phyloP scores from a whole-genome alignment of 352 stramenopile genomes.

The Achlya hypogyna region DNA sequence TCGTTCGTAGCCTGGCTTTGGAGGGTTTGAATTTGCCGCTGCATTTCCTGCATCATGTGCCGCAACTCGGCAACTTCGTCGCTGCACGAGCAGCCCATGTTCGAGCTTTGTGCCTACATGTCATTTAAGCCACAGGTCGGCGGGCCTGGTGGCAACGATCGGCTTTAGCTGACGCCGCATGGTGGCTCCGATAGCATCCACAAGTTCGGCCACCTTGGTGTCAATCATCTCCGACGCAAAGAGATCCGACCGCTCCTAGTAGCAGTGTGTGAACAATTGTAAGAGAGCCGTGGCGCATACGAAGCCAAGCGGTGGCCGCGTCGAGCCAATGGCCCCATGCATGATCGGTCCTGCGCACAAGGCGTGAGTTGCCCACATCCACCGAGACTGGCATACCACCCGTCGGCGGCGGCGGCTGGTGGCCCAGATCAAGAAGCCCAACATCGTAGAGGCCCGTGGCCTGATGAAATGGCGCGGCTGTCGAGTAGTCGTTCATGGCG shows the following conservation, averaged over 20 bases:
- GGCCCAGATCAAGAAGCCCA: conserved; percentile 12
- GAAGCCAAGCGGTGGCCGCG: conserved; percentile 1
- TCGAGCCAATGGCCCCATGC: conserved; percentile 18
- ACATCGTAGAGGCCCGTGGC: conserved; percentile 17
- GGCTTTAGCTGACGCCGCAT: conserved; percentile 19
- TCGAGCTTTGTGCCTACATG: neutral
- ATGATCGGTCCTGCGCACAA: conserved; percentile 6
- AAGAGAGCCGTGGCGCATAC: neutral
- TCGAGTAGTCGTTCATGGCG: neutral
- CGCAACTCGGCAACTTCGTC: conserved; percentile 10
- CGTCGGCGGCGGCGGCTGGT: neutral
- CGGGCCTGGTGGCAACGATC: neutral
- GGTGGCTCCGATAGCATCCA: conserved; percentile 9
- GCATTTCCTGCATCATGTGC: neutral
- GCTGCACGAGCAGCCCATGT: conserved; percentile 5
- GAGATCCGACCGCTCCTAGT: neutral
- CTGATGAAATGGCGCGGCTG: neutral
- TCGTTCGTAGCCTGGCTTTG: neutral
- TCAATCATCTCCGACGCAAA: conserved; percentile 7
- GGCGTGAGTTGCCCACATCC: too few species aligned
- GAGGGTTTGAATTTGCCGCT: conserved; percentile 14
- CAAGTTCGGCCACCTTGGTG: conserved; percentile 15
- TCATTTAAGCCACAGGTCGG: neutral
- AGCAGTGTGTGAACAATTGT: neutral
- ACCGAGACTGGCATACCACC: neutral